Base-by-base conservation (phyloP, 148 eudicot genomes). In the Silene conica region DNA sequence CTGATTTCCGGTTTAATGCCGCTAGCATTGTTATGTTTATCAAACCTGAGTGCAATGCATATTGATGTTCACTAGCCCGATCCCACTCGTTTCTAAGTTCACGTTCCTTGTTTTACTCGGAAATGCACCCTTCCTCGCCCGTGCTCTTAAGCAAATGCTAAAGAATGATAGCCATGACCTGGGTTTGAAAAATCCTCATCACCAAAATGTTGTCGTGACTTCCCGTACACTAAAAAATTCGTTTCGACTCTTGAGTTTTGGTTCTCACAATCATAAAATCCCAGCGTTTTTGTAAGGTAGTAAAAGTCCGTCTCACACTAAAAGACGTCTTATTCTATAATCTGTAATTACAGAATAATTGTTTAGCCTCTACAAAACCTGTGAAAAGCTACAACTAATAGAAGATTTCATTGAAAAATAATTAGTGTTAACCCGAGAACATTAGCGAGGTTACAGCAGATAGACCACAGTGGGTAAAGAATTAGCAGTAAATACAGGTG, bases 371-470 rank as follows among this genome's bases (percentile, higher is more conserved):
- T 60, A 60, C 14, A 60, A 22, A 22, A 60, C 28, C 28, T 10
- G 23, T 13, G 28, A 60, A 18, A 21, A 57, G 61, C 28, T 61
- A 9, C 64, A 61, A 11, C 64, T 11, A 26, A 14, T 25, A 25
- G 6, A 25, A 63, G 41, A 31, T 31, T 31, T 31, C 34, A 31
- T 31, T 31, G 34, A 31, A 31, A 31, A 34, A 28, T 1, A 28
- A 20, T 22, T 8, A 74, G 46, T 25, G 59, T 57, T 1, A 12
- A 22, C 21, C 7, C 31, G 59, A 52, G 69, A 34, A 73, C 56
- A 45, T 22, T 61, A 63, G 62, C 16, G 2, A 54, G 61, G 23
- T 70, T 70, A 70, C 55, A 15, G 73, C 61, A 54, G 3, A 22
- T 20, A 54, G 43, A 74, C 15, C 8, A 74, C 25, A 68, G 28